Conservation (phyloP, 129 eudicot genomes). For the Saposhnikovia divaricata region DNA sequence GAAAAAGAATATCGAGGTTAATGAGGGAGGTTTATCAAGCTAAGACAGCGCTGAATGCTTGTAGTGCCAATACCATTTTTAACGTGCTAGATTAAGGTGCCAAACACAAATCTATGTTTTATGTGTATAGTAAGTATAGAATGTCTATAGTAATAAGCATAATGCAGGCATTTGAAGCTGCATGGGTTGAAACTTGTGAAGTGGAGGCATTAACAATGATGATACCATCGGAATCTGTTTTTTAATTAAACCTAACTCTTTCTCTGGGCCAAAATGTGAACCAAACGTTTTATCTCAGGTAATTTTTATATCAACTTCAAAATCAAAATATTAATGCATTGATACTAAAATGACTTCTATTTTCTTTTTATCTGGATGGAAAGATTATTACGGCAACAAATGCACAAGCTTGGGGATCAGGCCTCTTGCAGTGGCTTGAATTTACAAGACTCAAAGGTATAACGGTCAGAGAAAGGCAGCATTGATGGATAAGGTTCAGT, state of each 20-base stretch:
- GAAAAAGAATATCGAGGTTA: neutral
- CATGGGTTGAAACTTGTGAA: constrained; percentile 66
- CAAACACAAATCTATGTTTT: neutral
- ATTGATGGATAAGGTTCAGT: constrained; percentile 18
- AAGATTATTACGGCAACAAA: constrained; percentile 42
- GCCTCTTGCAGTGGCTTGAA: constrained; percentile 44
- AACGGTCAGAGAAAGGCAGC: constrained; percentile 39
- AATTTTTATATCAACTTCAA: neutral
- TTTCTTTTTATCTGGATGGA: constrained; percentile 35
- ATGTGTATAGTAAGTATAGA: neutral
- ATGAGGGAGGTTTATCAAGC: constrained; percentile 21
- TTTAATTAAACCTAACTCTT: constrained; percentile 41
- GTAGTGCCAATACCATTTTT: constrained; percentile 26
- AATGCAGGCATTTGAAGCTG: constrained; percentile 54
- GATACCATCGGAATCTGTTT: constrained; percentile 61
- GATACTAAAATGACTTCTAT: neutral
- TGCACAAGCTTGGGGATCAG: constrained; percentile 36
- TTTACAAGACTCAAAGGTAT: constrained; percentile 45
- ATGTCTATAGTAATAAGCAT: neutral
- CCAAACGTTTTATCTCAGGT: constrained; percentile 51
- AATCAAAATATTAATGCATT: neutral
- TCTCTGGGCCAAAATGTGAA: constrained; percentile 43
- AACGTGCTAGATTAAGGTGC: constrained; percentile 53
- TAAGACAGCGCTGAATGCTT: neutral
- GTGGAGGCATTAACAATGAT: constrained; percentile 42